Evolutionary conservation across 495 filamentous ascomycete genomes (phyloP).

Genomic region (Penicillium bialowiezense): DNA sequence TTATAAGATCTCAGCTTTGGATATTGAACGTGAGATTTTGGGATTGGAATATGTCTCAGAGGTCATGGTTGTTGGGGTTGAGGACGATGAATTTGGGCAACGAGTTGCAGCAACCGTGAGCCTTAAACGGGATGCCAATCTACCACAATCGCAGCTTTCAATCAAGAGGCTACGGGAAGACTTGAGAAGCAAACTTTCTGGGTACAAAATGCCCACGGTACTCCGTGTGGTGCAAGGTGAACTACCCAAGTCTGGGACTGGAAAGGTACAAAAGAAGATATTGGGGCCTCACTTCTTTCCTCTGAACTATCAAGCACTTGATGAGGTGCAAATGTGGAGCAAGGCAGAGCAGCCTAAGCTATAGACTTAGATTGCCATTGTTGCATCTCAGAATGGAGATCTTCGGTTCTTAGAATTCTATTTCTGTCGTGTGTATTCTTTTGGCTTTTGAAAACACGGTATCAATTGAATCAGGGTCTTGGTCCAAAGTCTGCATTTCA

Average conservation of each 20-base stretch:
- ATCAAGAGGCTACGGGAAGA: constrained; percentile 38
- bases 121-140: constrained; percentile 24
- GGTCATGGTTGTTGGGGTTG: constrained; percentile 45
- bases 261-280: constrained; percentile 51
- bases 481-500: no score
- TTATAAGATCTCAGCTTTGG: constrained; percentile 45
- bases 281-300: constrained; percentile 46
- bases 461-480: no score
- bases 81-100: constrained; percentile 46
- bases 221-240: constrained; percentile 42
- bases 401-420: no score
- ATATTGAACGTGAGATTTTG: constrained; percentile 44
- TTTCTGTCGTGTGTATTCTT: no score
- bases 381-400: no score
- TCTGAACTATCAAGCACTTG: constrained; percentile 23
- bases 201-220: constrained; percentile 50
- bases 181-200: constrained; percentile 34
- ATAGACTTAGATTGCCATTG: no score
- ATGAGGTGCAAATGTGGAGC: constrained; percentile 43
- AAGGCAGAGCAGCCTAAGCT: constrained; percentile 12
- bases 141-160: constrained; percentile 21
- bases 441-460: no score
- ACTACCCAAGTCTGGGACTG: constrained; percentile 46
- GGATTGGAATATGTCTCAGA: constrained; percentile 36
- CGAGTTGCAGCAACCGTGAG: constrained; percentile 47